Evolutionary conservation across 2,329 filamentous ascomycete species (phyloP).

Genomic region (Chlorencoelia australis): DNA sequence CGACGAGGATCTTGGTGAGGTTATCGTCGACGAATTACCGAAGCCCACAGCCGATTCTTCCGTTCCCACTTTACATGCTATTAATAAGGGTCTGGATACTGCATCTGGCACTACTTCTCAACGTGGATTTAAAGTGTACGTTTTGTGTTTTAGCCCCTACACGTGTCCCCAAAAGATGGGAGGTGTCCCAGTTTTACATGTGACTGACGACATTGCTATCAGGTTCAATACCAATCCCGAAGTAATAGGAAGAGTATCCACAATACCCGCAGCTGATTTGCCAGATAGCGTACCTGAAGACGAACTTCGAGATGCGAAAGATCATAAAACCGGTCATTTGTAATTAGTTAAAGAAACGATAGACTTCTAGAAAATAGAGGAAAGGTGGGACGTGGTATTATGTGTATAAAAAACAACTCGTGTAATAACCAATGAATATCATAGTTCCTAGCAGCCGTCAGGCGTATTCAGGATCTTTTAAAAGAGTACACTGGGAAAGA

Average conservation of each 20-base stretch:
- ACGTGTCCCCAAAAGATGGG: too few relatives aligned
- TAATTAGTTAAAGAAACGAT: conserved; percentile 14
- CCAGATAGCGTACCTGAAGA: conserved; percentile 32
- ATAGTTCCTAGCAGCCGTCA: too few relatives aligned
- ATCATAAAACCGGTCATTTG: conserved; percentile 18
- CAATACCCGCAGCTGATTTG: conserved; percentile 30
- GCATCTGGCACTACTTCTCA: conserved; percentile 20
- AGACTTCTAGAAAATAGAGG: conserved; percentile 2
- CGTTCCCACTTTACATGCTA: conserved; percentile 14
- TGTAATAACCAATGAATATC: too few relatives aligned
- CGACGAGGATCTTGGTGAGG: conserved; percentile 20
- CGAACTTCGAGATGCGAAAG: conserved; percentile 21
- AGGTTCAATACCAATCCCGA: too few relatives aligned
- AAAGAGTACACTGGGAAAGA: too few relatives aligned
- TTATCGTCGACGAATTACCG: conserved; percentile 15
- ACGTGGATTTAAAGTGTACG: conserved; percentile 16
- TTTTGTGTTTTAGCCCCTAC: not conserved
- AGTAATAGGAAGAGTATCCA: too few relatives aligned
- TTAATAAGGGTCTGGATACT: conserved; percentile 21
- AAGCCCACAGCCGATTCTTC: conserved; percentile 13
- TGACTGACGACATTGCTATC: too few relatives aligned
- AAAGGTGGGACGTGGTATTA: too few relatives aligned
- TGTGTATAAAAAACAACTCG: too few relatives aligned
- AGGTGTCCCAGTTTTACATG: too few relatives aligned
- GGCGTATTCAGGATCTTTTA: too few relatives aligned